phyloP scores from a whole-genome alignment of 192 early-diverging fungal genomes.

The Coemansia sp. region DNA sequence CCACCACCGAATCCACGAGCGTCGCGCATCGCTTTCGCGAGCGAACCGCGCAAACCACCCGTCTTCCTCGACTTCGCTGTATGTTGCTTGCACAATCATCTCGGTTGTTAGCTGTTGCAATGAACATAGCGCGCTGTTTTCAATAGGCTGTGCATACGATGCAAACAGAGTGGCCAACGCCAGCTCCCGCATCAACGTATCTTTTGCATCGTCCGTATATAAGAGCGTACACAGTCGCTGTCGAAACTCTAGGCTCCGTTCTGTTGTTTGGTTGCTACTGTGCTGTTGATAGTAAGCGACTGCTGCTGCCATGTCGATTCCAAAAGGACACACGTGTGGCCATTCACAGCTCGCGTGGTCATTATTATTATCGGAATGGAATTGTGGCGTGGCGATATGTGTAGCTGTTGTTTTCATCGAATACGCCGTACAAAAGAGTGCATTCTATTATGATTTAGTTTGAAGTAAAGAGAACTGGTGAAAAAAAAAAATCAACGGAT shows the following conservation, averaged over 20 bases:
- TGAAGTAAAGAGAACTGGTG: too few species aligned
- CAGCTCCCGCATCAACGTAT: slow-evolving; percentile 13
- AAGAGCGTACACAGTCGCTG: background rate
- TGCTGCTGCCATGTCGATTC: slow-evolving; percentile 29
- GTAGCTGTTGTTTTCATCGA: background rate
- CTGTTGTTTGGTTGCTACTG: background rate
- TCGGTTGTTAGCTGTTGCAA: slow-evolving; percentile 18
- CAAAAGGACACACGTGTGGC: slow-evolving; percentile 5
- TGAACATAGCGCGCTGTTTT: background rate
- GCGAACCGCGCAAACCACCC: slow-evolving; percentile 37
- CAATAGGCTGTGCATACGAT: background rate
- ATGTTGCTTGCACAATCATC: slow-evolving; percentile 13
- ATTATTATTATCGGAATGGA: background rate
- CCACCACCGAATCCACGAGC: slow-evolving; percentile 46
- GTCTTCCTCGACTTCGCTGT: background rate
- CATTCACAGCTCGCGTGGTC: background rate
- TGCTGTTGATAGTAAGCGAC: slow-evolving; percentile 13
- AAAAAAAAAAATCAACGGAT: too few species aligned
- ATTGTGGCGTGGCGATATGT: background rate
- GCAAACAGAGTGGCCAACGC: slow-evolving; percentile 17
- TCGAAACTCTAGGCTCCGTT: background rate
- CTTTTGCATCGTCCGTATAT: too few species aligned
- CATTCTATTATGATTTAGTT: background rate
- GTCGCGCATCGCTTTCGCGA: slow-evolving; percentile 19
- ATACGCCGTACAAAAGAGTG: background rate